Evolutionary conservation across 441 rosid species (phyloP), one percentile per base, ranked within the genome.

Genomic region (Adansonia gregorii): DNA sequence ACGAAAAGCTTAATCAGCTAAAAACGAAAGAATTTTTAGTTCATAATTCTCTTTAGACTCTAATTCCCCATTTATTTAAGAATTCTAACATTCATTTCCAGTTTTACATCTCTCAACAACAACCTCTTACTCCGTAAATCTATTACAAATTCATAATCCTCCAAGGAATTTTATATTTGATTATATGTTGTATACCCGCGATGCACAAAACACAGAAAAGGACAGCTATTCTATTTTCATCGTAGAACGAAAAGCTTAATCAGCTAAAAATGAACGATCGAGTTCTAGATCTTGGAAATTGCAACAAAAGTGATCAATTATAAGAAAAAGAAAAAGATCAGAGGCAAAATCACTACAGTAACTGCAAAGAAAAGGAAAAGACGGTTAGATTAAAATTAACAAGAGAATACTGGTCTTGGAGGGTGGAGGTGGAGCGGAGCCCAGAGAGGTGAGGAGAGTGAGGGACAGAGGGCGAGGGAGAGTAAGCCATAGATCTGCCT

Each of bases 391-490:
- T 48, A 52, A 63, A 48, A 48, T 14, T n/a, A 14, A 6, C 2
- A 49, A 58, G 56, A 39, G 48, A 69, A 24, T 81, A 92, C 97
- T 88, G 88, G 19, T 90, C 93, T 55, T 89, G 93, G 41, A 89
- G 65, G 49, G 86, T 87, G 27, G 92, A 67, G 35, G 92, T 83
- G 55, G 90, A 84, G 72, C 90, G 96, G 60, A 90, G 86, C 65
- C 88, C 80, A 64, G 89, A 73, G 67, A 89, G 80, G 20, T 87
- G 97, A 72, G 93, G 94, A 48, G 97, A 88, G 83, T 84, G 88
- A 82, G 92, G 89, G 6, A 90, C 89, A 10, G 94, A 89, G 12
- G 90, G 96, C 24, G 96, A 92, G 4, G 91, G 94, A 56, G 97
- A 92, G 86, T 81, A 92, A 20, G 91, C 87, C 94, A 92, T 88